Evolutionary conservation across 1,284 basidiomycete genomes (phyloP).

Genomic region (Fomitiporia mediterranea): DNA sequence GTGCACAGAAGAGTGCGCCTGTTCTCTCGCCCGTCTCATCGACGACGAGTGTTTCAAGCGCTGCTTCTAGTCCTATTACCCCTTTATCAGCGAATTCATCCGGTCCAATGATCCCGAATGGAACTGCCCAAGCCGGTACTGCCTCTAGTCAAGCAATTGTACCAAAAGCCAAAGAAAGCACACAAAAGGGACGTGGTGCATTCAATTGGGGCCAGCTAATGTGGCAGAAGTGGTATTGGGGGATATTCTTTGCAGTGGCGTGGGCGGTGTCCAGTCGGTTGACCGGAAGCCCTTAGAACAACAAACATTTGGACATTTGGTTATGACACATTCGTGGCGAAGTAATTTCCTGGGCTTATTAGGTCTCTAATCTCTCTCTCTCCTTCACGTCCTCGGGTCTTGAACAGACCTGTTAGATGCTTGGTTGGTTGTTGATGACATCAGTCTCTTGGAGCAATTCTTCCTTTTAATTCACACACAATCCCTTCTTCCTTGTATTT

Average conservation of each 20-base stretch:
- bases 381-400: background rate
- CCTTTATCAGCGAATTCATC: slow-evolving; percentile 5
- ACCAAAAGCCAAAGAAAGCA: slow-evolving; percentile 21
- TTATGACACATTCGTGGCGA: background rate
- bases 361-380: background rate
- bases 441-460: background rate
- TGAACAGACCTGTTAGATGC: slow-evolving; percentile 3
- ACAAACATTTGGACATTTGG: background rate
- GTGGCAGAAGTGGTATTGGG: slow-evolving; percentile 82
- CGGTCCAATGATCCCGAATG: background rate
- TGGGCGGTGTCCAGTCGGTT: slow-evolving; percentile 64
- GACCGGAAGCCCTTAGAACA: slow-evolving; percentile 34
- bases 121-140: slow-evolving; percentile 19
- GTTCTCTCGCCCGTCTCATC: slow-evolving; percentile 25
- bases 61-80: slow-evolving; percentile 15
- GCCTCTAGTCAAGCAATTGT: slow-evolving; percentile 21
- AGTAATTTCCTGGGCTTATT: background rate
- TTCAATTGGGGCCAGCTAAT: slow-evolving; percentile 58
- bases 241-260: slow-evolving; percentile 69
- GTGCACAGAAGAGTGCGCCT: slow-evolving; percentile 32
- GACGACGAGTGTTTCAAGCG: slow-evolving; percentile 21
- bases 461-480: background rate
- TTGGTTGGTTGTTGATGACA: background rate
- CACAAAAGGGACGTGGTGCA: slow-evolving; percentile 37
- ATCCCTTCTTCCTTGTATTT: slow-evolving; percentile 8